These are phyloP conservation scores for Lipomyces yamanashiensis DNA, from an alignment of 805 yeast species.

Conservation along the genomic window DNA sequence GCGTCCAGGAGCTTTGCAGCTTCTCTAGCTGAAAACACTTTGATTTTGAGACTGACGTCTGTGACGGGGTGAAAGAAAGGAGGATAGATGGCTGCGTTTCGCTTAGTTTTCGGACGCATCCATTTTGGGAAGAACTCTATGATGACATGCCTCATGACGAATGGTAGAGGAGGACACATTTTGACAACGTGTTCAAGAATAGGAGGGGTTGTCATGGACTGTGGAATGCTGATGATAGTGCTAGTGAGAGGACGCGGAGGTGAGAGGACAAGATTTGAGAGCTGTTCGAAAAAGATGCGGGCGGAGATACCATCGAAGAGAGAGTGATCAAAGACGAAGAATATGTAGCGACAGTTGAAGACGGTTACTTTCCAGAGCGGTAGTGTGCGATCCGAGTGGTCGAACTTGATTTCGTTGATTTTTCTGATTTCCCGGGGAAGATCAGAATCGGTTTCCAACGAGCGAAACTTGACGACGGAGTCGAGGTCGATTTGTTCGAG, in stretches of 20 bases:
- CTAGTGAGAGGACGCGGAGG: not conserved
- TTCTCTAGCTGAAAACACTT: not conserved
- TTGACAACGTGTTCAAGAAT: constrained; percentile 2
- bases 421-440: not conserved
- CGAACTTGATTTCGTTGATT: not conserved
- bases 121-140: constrained; percentile 1
- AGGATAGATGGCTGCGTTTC: not conserved
- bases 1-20: not conserved
- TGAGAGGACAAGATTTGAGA: not conserved
- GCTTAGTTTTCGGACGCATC: not conserved
- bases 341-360: constrained; percentile 1
- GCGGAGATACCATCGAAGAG: constrained; percentile 24
- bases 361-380: constrained; percentile 24
- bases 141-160: not conserved
- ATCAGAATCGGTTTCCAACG: not conserved
- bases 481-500: constrained; percentile 17
- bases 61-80: constrained; percentile 8
- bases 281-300: constrained; percentile 9
- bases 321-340: constrained; percentile 21
- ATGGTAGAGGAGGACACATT: constrained; percentile 6
- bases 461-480: constrained; percentile 1
- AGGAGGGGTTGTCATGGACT: not conserved
- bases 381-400: not conserved
- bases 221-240: not conserved
- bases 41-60: not conserved